A percentile compares a stretch with the other conserved stretches of the same genome.
Evolutionary conservation across 2,329 filamentous ascomycete species (phyloP).

Genomic region (Trichoderma semiorbis): DNA sequence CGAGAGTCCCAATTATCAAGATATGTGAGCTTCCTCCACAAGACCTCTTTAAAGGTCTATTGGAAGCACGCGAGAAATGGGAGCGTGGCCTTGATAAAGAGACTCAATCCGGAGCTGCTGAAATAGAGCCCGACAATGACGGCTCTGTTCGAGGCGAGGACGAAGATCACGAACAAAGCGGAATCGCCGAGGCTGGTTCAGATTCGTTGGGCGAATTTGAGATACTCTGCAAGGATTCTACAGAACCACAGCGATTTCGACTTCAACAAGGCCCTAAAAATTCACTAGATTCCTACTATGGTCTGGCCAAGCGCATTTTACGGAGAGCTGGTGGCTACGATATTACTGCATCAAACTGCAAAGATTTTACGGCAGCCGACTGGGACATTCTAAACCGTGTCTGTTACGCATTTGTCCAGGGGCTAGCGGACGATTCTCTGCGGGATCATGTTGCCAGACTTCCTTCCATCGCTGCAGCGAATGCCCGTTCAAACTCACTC

Average conservation of each 20-base stretch:
- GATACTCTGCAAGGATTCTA: slow-evolving; percentile 20
- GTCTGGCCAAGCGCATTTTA: slow-evolving; percentile 47
- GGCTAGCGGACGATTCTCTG: slow-evolving; percentile 48
- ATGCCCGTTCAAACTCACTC: slow-evolving; percentile 23
- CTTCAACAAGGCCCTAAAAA: slow-evolving; percentile 43
- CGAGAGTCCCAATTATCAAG: slow-evolving; percentile 83
- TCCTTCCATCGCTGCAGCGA: slow-evolving; percentile 44
- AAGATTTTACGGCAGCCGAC: slow-evolving; percentile 43
- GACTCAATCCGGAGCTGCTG: slow-evolving; percentile 30
- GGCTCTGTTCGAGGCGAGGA: slow-evolving; percentile 21
- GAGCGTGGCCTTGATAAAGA: slow-evolving; percentile 53
- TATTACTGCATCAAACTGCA: slow-evolving; percentile 44
- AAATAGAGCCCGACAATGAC: slow-evolving; percentile 34
- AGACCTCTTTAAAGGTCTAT: slow-evolving; percentile 57
- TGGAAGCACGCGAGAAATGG: slow-evolving; percentile 67
- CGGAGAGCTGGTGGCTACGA: slow-evolving; percentile 49
- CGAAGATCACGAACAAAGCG: slow-evolving; percentile 18
- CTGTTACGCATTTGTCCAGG: slow-evolving; percentile 51
- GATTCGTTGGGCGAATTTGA: slow-evolving; percentile 22
- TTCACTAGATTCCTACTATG: slow-evolving; percentile 46
- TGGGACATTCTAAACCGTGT: slow-evolving; percentile 50
- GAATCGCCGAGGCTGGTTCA: slow-evolving; percentile 9
- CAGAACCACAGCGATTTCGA: slow-evolving; percentile 25
- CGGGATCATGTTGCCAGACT: slow-evolving; percentile 43
- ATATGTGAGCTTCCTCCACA: slow-evolving; percentile 69